These are phyloP conservation scores for Saccharomycopsis amapae DNA, from an alignment of 805 yeast genomes.

Conservation along the genomic window DNA sequence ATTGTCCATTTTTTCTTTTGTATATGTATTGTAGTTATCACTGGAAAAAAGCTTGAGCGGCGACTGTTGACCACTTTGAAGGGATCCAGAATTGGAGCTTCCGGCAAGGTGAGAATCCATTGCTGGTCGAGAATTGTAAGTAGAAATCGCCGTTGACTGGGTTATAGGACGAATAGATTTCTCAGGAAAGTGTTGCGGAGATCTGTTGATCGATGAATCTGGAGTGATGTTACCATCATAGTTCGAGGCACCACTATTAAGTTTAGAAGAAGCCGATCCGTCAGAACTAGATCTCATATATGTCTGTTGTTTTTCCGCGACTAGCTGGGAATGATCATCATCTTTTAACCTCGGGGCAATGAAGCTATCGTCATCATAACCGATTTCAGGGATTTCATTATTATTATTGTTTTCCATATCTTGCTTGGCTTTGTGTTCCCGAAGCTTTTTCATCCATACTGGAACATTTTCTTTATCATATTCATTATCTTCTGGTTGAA, in stretches of 20 bases:
- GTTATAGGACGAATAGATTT: conserved; percentile 6
- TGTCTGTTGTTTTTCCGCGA: neutral
- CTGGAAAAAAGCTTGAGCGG: conserved; percentile 20
- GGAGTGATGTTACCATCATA: conserved; percentile 5
- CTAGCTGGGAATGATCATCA: neutral
- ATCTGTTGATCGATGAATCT: conserved; percentile 6
- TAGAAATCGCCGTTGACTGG: conserved; percentile 13
- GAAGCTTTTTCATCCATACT: conserved; percentile 17
- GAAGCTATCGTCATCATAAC: no score
- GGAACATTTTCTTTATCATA: conserved; percentile 13
- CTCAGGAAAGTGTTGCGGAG: neutral
- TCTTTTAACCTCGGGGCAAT: neutral
- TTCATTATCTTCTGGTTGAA: neutral
- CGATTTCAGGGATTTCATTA: neutral
- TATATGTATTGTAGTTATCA: conserved; percentile 20
- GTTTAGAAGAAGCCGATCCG: neutral
- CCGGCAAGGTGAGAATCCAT: neutral
- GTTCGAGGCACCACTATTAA: neutral
- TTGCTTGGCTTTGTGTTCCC: conserved; percentile 1
- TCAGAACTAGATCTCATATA: conserved; percentile 2
- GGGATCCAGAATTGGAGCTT: neutral
- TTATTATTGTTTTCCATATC: neutral
- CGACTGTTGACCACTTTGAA: conserved; percentile 17
- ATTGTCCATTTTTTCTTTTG: conserved; percentile 18
- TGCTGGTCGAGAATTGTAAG: conserved; percentile 3